phyloP scores from a whole-genome alignment of 352 stramenopile genomes.

The Pythium vanterpoolii region DNA sequence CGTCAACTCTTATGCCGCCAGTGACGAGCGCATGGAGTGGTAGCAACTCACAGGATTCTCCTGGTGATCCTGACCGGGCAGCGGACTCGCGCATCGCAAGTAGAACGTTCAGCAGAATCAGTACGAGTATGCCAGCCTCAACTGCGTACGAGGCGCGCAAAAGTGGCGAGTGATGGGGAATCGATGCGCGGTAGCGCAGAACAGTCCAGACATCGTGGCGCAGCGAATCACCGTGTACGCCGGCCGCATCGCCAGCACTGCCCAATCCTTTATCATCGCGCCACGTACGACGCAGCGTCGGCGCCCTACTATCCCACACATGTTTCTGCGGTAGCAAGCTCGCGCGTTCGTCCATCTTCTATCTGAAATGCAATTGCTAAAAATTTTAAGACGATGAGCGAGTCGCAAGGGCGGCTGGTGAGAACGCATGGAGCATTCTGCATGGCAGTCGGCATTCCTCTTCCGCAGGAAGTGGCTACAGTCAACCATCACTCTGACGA shows the following conservation, averaged over 20 bases:
- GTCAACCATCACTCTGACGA: conserved; percentile 15
- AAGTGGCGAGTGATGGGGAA: conserved; percentile 49
- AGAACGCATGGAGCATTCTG: neutral
- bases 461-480: conserved; percentile 3
- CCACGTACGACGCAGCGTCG: neutral
- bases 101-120: conserved; percentile 78
- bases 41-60: conserved; percentile 1
- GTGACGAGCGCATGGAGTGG: no score
- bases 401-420: neutral
- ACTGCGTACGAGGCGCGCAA: conserved; percentile 68
- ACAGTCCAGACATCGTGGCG: conserved; percentile 71
- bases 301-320: conserved; percentile 30
- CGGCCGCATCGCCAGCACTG: neutral
- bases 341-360: conserved; percentile 20
- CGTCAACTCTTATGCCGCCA: no score
- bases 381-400: neutral
- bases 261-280: conserved; percentile 9
- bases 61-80: conserved; percentile 19
- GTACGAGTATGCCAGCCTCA: conserved; percentile 59
- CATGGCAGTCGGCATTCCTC: neutral
- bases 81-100: conserved; percentile 66
- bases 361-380: neutral
- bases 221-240: conserved; percentile 20
- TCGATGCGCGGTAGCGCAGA: conserved; percentile 68
- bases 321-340: conserved; percentile 29